Evolutionary conservation across 2,329 filamentous ascomycete species (phyloP), one percentile per base, ranked within the genome.

Genomic region (Trichoderma sp.): DNA sequence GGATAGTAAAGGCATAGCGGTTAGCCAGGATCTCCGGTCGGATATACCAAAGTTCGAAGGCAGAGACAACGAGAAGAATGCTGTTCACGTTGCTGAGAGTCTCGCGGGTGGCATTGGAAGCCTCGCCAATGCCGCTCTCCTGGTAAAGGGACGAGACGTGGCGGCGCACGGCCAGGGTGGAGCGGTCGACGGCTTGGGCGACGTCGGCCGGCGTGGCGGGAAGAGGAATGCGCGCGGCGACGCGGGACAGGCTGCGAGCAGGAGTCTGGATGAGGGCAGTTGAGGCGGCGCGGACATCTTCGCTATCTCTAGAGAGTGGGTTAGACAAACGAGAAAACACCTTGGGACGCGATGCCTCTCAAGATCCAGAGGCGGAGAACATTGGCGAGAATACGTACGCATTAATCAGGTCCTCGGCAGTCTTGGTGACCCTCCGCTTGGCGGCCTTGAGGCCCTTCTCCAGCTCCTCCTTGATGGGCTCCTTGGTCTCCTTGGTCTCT

Each of bases 161-260:
- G 73, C 90, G 88, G 82, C 93, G 92, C 76, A 97, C 84, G 18
- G 90, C 90, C 62, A 91, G 83, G 9, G 92, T 91, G 77, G 90
- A 91, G 81, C 89, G 91, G 85, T 97, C 95, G 82, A 97, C 91
- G 77, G 91, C 91, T 79, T 93, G 88, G 53, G 93, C 93, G 45
- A 97, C 92, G 76, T 93, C 91, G 56, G 93, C 92, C 6, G 95
- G 95, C 2, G 94, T 95, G 9, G 94, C 91, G 27, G 94, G 94
- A 69, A 97, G 87, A n/a, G 92, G 90, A 69, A 95, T 90, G 80
- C 90, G 91, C 75, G 86, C 82, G 76, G 87, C 83, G 76, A 90
- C 88, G 68, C 90, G 86, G 14, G 88, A 86, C 69, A 91, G 83
- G 62, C 87, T 87, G 79, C 89, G 89, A 29, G 84, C 86, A 18